Evolutionary conservation across 2,329 filamentous ascomycete species (phyloP).

Genomic region (Clonostachys sp.): DNA sequence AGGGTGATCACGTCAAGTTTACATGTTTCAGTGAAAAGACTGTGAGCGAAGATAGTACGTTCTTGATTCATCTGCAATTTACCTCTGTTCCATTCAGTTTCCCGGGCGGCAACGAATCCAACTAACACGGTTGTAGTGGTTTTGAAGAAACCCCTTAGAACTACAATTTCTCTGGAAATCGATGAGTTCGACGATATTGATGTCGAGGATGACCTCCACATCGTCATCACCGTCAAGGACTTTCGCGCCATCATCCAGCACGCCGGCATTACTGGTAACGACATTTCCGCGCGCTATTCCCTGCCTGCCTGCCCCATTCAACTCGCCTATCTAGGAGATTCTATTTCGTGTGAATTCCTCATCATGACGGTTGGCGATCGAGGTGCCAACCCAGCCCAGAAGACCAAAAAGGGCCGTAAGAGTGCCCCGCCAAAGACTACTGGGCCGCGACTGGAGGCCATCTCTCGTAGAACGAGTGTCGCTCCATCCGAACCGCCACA

Average conservation of each 20-base stretch:
- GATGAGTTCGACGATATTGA: constrained; percentile 73
- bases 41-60: constrained; percentile 50
- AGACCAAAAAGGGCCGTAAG: constrained; percentile 41
- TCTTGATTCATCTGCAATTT: not conserved
- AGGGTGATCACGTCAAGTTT: constrained; percentile 70
- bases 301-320: constrained; percentile 67
- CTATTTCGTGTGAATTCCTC: constrained; percentile 70
- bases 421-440: constrained; percentile 16
- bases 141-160: constrained; percentile 75
- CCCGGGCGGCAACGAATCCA: not conserved
- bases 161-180: constrained; percentile 71
- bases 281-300: constrained; percentile 66
- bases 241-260: constrained; percentile 76
- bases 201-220: constrained; percentile 71
- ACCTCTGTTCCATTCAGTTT: not conserved
- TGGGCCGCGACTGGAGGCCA: constrained; percentile 40
- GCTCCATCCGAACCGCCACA: constrained; percentile 25
- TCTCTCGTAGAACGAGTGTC: constrained; percentile 36
- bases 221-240: constrained; percentile 78
- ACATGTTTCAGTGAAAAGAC: constrained; percentile 81
- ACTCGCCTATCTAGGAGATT: constrained; percentile 64
- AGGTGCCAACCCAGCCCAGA: constrained; percentile 40
- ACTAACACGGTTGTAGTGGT: constrained; percentile 46
- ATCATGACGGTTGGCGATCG: constrained; percentile 77
- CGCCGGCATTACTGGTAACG: constrained; percentile 64